Evolutionary conservation across 768 basidiomycete genomes (phyloP).

Genomic region (Lentinula lateritia): DNA sequence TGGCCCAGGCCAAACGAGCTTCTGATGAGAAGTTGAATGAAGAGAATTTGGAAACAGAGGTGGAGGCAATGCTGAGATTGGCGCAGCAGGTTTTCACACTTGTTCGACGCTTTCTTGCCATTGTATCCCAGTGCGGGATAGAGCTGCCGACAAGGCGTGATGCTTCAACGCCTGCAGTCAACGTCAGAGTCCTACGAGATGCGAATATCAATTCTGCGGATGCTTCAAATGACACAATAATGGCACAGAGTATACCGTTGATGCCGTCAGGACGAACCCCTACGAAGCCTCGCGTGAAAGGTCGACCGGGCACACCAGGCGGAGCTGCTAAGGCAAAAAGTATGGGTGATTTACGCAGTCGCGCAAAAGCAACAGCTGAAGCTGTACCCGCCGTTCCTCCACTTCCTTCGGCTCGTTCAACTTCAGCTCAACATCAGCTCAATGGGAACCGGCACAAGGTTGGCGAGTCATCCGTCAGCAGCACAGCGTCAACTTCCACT

Average conservation of each 20-base stretch:
- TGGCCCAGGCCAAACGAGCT: conserved; percentile 70
- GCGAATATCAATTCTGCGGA: conserved; percentile 7
- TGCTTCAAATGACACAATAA: conserved; percentile 15
- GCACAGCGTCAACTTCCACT: conserved; percentile 66
- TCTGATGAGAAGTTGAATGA: conserved; percentile 46
- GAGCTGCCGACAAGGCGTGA: conserved; percentile 53
- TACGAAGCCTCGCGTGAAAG: conserved; percentile 24
- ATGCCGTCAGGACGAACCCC: conserved; percentile 27
- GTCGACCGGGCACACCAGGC: conserved; percentile 19
- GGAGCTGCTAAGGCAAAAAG: conserved; percentile 43
- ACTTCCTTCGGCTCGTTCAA: conserved; percentile 23
- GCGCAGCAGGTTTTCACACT: conserved; percentile 78
- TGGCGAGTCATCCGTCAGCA: conserved; percentile 54
- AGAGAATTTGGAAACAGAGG: conserved; percentile 46
- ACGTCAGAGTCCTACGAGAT: neutral
- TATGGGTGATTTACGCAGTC: conserved; percentile 42
- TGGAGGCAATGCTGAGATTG: conserved; percentile 73
- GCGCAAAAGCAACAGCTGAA: conserved; percentile 21
- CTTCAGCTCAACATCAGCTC: conserved; percentile 24
- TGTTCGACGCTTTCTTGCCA: conserved; percentile 73
- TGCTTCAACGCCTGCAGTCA: conserved; percentile 18
- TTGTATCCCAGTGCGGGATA: conserved; percentile 71
- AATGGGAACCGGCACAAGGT: conserved; percentile 36
- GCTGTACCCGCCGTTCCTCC: conserved; percentile 28
- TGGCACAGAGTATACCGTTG: conserved; percentile 10